Percentiles rank a stretch among this genome's conserved stretches.
Evolutionary conservation across 257 asterid species (phyloP).

Genomic region (Mentha longifolia): DNA sequence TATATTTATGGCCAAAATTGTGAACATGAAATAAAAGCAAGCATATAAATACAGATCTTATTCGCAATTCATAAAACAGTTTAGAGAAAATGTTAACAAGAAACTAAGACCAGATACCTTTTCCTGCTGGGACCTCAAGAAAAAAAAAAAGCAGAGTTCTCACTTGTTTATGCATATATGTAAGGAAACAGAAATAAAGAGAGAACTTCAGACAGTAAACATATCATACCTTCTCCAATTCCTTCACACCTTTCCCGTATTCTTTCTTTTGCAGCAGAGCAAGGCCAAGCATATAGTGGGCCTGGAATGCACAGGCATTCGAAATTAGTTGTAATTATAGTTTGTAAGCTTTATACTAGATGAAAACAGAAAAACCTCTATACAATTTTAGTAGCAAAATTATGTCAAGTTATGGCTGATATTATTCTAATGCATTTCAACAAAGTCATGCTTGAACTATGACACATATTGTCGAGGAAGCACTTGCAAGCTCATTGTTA

Average conservation of each 20-base stretch:
- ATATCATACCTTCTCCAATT: constrained; percentile 57
- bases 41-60: constrained; percentile 15
- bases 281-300: constrained; percentile 72
- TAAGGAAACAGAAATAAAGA: neutral
- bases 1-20: neutral
- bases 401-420: constrained; percentile 10
- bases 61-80: neutral
- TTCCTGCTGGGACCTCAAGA: neutral
- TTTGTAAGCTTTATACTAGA: neutral
- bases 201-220: neutral
- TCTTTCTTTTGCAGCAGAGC: constrained; percentile 61
- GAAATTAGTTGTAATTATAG: constrained; percentile 13
- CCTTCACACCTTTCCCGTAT: constrained; percentile 61
- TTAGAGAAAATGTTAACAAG: neutral
- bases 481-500: constrained; percentile 12
- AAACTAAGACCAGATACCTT: neutral
- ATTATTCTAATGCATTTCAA: neutral
- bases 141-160: constrained; percentile 12
- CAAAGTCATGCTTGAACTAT: constrained; percentile 10
- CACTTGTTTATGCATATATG: neutral
- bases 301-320: constrained; percentile 46
- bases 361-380: neutral
- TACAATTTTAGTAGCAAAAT: neutral
- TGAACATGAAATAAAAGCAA: constrained; percentile 1
- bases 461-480: constrained; percentile 16